phyloP scores from a whole-genome alignment of 75 land plant species.

The Sequoia sempervirens region DNA sequence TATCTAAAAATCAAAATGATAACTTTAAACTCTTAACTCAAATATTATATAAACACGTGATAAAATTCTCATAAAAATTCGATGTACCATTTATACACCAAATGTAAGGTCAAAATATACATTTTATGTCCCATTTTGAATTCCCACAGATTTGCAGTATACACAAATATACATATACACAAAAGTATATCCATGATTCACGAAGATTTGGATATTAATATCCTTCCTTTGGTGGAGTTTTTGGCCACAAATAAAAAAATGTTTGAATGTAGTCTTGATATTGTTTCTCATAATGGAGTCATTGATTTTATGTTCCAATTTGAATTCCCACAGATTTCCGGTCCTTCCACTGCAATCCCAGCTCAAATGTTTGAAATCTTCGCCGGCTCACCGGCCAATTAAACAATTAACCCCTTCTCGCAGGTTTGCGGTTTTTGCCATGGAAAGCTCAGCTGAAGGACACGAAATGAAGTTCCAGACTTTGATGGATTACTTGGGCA shows the following conservation, averaged over 20 bases:
- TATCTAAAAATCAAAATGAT: too few relatives aligned
- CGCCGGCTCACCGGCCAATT: not conserved
- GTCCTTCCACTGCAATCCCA: not conserved
- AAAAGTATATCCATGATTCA: too few relatives aligned
- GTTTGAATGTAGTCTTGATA: not conserved
- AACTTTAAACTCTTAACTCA: too few relatives aligned
- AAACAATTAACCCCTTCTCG: not conserved
- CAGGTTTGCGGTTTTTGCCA: not conserved
- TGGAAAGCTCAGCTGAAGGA: not conserved
- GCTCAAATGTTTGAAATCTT: not conserved
- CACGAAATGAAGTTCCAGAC: slow-evolving; percentile 29
- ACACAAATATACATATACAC: too few relatives aligned
- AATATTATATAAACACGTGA: too few relatives aligned
- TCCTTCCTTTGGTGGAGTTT: not conserved
- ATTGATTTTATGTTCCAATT: not conserved
- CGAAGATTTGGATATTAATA: not conserved
- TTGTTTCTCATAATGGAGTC: not conserved
- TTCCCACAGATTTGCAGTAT: too few relatives aligned
- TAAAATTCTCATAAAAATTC: too few relatives aligned
- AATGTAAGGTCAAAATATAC: too few relatives aligned
- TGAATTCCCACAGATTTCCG: not conserved
- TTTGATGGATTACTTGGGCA: slow-evolving; percentile 60
- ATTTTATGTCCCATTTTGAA: too few relatives aligned
- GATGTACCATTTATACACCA: too few relatives aligned
- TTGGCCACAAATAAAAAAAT: not conserved